Base-by-base conservation (phyloP, 169 alveolate species). In the Plasmodium knowlesi region DNA sequence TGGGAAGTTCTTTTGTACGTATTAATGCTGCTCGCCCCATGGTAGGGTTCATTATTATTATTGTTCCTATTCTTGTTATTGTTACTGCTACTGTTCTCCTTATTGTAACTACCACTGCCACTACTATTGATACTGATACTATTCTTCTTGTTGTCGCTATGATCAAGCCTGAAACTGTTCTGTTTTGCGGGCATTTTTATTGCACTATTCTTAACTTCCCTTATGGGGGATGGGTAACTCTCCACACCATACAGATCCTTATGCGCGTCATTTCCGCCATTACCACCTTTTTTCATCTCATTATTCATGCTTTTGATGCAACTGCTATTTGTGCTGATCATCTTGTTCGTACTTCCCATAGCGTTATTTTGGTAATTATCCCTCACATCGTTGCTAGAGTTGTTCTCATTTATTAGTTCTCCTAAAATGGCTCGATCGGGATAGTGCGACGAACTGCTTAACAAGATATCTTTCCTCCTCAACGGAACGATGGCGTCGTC, bases 81-180 rank as follows among this genome's bases (percentile, higher is more conserved):
- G 10, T 30, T 73, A 12, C 22, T 61, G 32, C 25, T 39, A 3
- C 9, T 39, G 1, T 81, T 16, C 1, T 25, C 5, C 39, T 50
- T 50, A 30, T 71, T 71, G 41, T 41, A 22, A 41, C 70, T 71
- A 28, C 34, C 37, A 39, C 57, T 71, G 8, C 74, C 41, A 32
- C 76, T 25, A n/a, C 76, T 28, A 67, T 41, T 34, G 22, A 73
- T 82, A n/a, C 67, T 82, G 71, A 57, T 41, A 30, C 89, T 57
- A 25, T 16, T 22, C 32, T 82, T 46, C 12, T 22, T 46, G 12
- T 54, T 57, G 19, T 25, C 25, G 71, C 41, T 50, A 82, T 14
- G 57, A 19, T 16, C 5, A 22, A 30, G 57, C 89, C 54, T 32
- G n/a, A 50, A 61, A n/a, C 61, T 50, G n/a, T 22, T 67, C 57